phyloP scores from a whole-genome alignment of 2,329 filamentous ascomycete genomes.

The Phyllosticta capitalensis region DNA sequence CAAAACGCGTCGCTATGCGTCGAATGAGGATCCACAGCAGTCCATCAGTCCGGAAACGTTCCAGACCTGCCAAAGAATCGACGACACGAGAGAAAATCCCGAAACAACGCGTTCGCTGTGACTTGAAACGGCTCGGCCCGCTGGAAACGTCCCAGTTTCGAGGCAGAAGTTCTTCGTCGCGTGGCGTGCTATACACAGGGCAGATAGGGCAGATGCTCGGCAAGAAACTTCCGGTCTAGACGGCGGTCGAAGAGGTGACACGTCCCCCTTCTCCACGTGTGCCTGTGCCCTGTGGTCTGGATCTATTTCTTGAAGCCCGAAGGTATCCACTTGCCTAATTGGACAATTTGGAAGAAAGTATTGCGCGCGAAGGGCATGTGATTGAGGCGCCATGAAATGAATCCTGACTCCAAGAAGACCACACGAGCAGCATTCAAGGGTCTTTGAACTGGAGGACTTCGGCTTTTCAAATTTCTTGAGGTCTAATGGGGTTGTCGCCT shows the following conservation, averaged over 20 bases:
- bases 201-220: neutral
- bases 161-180: neutral
- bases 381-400: no score
- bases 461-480: no score
- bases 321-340: no score
- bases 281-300: no score
- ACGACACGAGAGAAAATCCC: neutral
- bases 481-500: no score
- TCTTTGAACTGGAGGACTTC: no score
- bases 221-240: neutral
- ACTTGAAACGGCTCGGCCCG: neutral
- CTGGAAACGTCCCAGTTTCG: neutral
- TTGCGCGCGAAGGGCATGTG: no score
- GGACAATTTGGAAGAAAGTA: no score
- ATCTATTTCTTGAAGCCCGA: no score
- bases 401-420: no score
- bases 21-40: neutral
- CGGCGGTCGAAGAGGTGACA: neutral
- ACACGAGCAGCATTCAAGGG: no score
- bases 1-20: neutral
- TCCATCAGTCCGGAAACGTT: neutral
- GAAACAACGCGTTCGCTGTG: neutral
- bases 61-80: neutral
- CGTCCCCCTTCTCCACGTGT: neutral
- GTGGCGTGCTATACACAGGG: neutral